These are phyloP conservation scores for Myxozyma neglecta DNA, from an alignment of 805 yeast genomes.

Conservation along the genomic window DNA sequence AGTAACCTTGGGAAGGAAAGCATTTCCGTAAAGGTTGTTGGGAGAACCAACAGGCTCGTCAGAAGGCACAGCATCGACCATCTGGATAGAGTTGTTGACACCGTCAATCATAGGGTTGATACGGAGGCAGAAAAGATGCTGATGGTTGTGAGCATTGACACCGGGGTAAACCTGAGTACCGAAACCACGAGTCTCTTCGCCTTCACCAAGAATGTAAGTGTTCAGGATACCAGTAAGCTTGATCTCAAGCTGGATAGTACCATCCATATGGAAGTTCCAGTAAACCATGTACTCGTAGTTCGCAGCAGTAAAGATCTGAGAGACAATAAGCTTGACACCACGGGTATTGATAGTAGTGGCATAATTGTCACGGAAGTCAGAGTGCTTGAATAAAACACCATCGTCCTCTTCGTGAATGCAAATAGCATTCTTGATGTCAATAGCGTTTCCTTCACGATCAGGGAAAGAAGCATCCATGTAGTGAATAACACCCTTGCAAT, in stretches of 20 bases:
- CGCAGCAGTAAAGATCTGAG: slow-evolving; percentile 84
- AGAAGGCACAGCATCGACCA: slow-evolving; percentile 61
- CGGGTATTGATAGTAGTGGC: slow-evolving; percentile 73
- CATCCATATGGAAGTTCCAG: slow-evolving; percentile 83
- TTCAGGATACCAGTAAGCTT: slow-evolving; percentile 81
- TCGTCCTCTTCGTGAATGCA: slow-evolving; percentile 88
- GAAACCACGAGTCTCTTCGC: slow-evolving; percentile 70
- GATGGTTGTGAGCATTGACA: slow-evolving; percentile 84
- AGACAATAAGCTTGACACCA: slow-evolving; percentile 69
- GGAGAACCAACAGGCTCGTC: slow-evolving; percentile 61
- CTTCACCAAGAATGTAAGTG: slow-evolving; percentile 64
- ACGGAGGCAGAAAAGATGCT: slow-evolving; percentile 76
- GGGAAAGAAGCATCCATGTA: slow-evolving; percentile 78
- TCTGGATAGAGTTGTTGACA: slow-evolving; percentile 70
- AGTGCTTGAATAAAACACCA: slow-evolving; percentile 75
- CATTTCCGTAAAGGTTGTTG: slow-evolving; percentile 79
- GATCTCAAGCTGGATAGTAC: slow-evolving; percentile 74
- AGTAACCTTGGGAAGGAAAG: slow-evolving; percentile 63
- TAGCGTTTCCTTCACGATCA: slow-evolving; percentile 65
- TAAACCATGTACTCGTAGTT: slow-evolving; percentile 83
- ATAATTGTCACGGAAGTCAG: slow-evolving; percentile 79
- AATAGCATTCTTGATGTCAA: slow-evolving; percentile 71
- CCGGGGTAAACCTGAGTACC: slow-evolving; percentile 79
- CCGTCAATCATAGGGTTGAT: slow-evolving; percentile 81
- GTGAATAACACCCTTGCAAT: slow-evolving; percentile 83